Percentiles rank a stretch among this genome's conserved stretches.
phyloP scores from a whole-genome alignment of 1,284 basidiomycete genomes.

The Porphyrellus sp. region DNA sequence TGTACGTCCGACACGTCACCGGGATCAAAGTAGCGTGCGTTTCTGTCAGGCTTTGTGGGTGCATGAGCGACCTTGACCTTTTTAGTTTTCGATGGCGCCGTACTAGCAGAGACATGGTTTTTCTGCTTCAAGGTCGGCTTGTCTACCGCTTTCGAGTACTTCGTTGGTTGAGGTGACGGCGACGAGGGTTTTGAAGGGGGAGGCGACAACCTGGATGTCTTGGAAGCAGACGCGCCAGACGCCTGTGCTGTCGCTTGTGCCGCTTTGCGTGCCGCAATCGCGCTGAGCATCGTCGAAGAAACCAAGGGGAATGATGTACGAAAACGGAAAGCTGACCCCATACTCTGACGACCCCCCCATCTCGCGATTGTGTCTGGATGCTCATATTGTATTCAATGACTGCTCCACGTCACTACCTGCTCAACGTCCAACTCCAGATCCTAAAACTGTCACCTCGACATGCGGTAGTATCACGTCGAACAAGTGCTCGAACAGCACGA shows the following conservation, averaged over 20 bases:
- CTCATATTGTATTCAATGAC: constrained; percentile 22
- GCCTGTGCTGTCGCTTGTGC: constrained; percentile 10
- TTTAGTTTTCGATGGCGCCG: constrained; percentile 17
- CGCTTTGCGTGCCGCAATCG: constrained; percentile 30
- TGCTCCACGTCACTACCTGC: constrained; percentile 11
- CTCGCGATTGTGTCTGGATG: constrained; percentile 10
- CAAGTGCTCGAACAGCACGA: constrained; percentile 2
- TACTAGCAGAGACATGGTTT: not conserved
- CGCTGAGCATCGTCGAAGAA: constrained; percentile 27
- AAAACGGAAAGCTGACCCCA: constrained; percentile 1
- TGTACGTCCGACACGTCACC: constrained; percentile 34
- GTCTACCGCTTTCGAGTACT: not conserved
- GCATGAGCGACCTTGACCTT: constrained; percentile 19
- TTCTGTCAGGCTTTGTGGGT: constrained; percentile 9
- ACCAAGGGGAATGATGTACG: not conserved
- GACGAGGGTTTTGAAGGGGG: constrained; percentile 9
- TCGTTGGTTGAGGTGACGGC: not conserved
- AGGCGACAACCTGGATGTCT: constrained; percentile 13
- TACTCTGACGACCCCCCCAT: no score
- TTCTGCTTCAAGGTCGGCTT: constrained; percentile 26
- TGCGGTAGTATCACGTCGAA: constrained; percentile 14
- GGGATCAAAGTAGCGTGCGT: constrained; percentile 38
- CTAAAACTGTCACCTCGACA: constrained; percentile 17
- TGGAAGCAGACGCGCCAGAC: constrained; percentile 8
- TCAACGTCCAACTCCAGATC: constrained; percentile 16